Conservation (phyloP, 1,284 basidiomycete genomes). For the Sphagnurus paluster region DNA sequence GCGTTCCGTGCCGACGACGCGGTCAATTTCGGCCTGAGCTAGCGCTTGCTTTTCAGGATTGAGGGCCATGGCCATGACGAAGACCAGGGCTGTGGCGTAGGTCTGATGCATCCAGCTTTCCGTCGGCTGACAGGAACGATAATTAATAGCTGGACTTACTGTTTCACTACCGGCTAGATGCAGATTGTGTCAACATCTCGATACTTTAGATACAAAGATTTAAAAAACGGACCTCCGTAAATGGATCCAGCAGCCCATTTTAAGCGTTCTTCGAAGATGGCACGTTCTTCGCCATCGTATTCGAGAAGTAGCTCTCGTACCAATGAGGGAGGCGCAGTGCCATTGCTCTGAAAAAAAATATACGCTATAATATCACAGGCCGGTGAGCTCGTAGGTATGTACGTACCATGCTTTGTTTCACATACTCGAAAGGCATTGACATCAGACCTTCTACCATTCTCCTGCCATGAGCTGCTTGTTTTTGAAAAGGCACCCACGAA, state of each 20-base stretch:
- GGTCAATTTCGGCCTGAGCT: constrained; percentile 14
- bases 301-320: background rate
- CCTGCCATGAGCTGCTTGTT: background rate
- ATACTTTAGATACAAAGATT: background rate
- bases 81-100: constrained; percentile 24
- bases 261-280: background rate
- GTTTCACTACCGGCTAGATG: constrained; percentile 24
- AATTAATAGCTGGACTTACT: constrained; percentile 10
- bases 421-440: constrained; percentile 3
- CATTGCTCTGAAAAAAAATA: background rate
- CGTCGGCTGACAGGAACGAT: background rate
- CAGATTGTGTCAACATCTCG: background rate
- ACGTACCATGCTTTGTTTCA: constrained; percentile 2
- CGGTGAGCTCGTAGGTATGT: background rate
- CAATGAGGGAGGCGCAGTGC: background rate
- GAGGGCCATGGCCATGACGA: constrained; percentile 26
- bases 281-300: background rate
- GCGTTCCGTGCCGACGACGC: constrained; percentile 7
- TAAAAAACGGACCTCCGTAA: constrained; percentile 24
- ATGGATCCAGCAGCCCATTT: constrained; percentile 26
- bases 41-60: constrained; percentile 11
- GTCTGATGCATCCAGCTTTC: constrained; percentile 17
- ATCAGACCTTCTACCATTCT: background rate
- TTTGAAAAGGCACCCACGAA: background rate
- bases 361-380: background rate